Evolutionary conservation across 75 land plant species (phyloP).

Genomic region (Cunninghamia lanceolata): DNA sequence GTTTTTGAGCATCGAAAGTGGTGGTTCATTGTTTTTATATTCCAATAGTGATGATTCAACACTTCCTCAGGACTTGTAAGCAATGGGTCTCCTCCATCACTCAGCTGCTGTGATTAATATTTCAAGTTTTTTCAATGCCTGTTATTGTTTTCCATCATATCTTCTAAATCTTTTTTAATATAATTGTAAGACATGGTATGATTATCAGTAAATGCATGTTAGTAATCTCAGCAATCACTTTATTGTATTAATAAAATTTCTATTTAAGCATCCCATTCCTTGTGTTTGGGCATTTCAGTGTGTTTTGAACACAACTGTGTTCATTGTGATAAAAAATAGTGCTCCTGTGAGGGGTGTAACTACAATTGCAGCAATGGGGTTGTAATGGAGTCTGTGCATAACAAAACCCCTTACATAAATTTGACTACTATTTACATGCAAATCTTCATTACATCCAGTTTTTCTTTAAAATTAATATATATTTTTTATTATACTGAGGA

Average conservation of each 20-base stretch:
- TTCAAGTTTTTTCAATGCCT: neutral
- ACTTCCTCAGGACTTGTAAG: slow-evolving; percentile 98
- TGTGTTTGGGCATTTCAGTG: neutral
- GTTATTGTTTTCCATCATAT: neutral
- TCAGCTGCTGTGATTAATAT: neutral
- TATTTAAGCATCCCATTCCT: neutral
- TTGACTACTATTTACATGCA: too few species aligned
- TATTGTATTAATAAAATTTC: neutral
- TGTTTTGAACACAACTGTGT: neutral
- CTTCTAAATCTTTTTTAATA: neutral
- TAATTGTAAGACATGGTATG: neutral
- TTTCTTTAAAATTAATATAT: too few species aligned
- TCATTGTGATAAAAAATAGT: neutral
- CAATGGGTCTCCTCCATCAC: neutral
- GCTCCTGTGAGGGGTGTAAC: neutral
- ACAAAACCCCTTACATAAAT: too few species aligned
- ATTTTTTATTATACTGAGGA: too few species aligned
- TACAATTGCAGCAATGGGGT: too few species aligned
- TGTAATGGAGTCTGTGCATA: too few species aligned
- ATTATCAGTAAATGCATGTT: neutral
- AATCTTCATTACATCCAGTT: too few species aligned
- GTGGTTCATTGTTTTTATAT: slow-evolving; percentile 88
- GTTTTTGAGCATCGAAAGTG: slow-evolving; percentile 98
- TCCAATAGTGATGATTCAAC: slow-evolving; percentile 97
- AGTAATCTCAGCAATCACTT: neutral